Conservation (phyloP, 495 filamentous ascomycete species). For the Darksidea phi region DNA sequence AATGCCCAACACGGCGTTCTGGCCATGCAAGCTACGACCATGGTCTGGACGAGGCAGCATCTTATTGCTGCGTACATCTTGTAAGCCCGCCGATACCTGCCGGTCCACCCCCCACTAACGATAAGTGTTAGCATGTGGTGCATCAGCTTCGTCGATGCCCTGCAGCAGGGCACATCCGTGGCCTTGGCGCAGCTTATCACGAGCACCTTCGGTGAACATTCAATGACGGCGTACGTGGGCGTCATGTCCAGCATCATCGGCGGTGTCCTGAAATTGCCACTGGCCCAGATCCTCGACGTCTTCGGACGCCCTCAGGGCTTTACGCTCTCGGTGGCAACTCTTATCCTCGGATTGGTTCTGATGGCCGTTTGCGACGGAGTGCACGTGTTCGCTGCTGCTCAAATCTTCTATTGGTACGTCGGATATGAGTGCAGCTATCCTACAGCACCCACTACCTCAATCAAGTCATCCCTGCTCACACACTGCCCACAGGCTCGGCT, state of each 20-base stretch:
- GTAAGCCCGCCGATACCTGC: slow-evolving; percentile 28
- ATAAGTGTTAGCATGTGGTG: slow-evolving; percentile 47
- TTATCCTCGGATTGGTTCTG: slow-evolving; percentile 48
- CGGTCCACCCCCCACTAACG: neutral
- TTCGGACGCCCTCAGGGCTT: slow-evolving; percentile 60
- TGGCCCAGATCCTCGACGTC: slow-evolving; percentile 65
- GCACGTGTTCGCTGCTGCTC: slow-evolving; percentile 49
- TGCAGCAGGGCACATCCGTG: slow-evolving; percentile 39
- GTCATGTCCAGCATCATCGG: slow-evolving; percentile 58
- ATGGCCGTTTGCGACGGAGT: slow-evolving; percentile 53
- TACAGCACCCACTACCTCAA: neutral
- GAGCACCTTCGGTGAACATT: slow-evolving; percentile 37
- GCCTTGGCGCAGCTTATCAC: slow-evolving; percentile 37
- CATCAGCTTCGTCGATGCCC: slow-evolving; percentile 51
- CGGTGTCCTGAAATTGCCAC: slow-evolving; percentile 59
- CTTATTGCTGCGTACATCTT: slow-evolving; percentile 47
- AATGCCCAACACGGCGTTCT: slow-evolving; percentile 48
- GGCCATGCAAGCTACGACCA: slow-evolving; percentile 48
- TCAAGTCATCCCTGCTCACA: neutral
- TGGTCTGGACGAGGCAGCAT: slow-evolving; percentile 46
- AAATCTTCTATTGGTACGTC: slow-evolving; percentile 56
- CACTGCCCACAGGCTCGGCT: slow-evolving; percentile 2
- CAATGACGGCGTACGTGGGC: slow-evolving; percentile 32
- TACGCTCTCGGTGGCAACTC: slow-evolving; percentile 44
- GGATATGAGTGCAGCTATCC: neutral